Conservation (phyloP, 345 rosid genomes). For the Pugionium cornutum region DNA sequence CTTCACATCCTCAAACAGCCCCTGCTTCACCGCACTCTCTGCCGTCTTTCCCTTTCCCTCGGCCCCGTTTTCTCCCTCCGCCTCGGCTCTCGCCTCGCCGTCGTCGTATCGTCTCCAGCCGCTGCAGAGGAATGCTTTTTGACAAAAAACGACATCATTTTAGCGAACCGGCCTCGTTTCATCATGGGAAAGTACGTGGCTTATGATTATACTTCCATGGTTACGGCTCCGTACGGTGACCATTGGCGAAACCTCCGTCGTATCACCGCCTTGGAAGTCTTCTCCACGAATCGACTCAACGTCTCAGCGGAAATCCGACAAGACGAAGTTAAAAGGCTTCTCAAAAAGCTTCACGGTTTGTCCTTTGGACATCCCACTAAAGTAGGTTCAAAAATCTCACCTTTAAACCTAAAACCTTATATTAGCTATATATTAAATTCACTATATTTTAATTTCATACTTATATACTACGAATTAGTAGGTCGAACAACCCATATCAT, state of each 20-base stretch:
- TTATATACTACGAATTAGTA: neutral
- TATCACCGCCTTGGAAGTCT: slow-evolving; percentile 34
- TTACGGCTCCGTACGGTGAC: slow-evolving; percentile 33
- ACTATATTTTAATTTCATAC: no score
- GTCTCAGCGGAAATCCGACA: slow-evolving; percentile 34
- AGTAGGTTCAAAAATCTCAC: slow-evolving; percentile 13
- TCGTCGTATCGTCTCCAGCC: slow-evolving; percentile 30
- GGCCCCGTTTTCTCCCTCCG: slow-evolving; percentile 42
- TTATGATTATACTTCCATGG: slow-evolving; percentile 37
- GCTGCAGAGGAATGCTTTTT: slow-evolving; percentile 38
- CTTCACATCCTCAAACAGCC: slow-evolving; percentile 39
- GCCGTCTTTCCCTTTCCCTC: slow-evolving; percentile 31
- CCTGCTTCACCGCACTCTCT: slow-evolving; percentile 31
- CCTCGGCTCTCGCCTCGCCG: slow-evolving; percentile 39
- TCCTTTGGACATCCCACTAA: slow-evolving; percentile 26
- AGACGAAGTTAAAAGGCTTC: slow-evolving; percentile 37
- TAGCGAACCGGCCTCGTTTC: slow-evolving; percentile 38
- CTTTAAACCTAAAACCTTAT: neutral
- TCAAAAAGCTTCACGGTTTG: slow-evolving; percentile 35
- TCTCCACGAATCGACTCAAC: slow-evolving; percentile 37
- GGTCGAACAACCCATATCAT: neutral
- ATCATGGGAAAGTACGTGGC: slow-evolving; percentile 34
- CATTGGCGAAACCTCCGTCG: slow-evolving; percentile 46
- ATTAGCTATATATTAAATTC: no score
- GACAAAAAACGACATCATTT: slow-evolving; percentile 32